Evolutionary conservation across 2,329 filamentous ascomycete genomes (phyloP).

Genomic region (Lecanosticta acicola): DNA sequence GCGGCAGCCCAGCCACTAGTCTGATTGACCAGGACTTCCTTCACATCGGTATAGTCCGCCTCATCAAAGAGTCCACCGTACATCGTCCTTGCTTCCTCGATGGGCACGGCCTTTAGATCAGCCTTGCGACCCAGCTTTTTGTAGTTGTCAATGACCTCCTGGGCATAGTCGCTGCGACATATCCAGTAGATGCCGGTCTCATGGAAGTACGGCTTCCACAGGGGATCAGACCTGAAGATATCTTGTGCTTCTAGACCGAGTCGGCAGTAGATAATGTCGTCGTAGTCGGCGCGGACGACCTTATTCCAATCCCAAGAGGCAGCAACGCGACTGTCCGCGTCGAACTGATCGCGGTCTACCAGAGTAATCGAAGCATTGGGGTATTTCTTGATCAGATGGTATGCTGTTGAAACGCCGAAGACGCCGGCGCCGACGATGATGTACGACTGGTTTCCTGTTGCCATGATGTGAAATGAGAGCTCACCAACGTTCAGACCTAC

Average conservation of each 20-base stretch:
- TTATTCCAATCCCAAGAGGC: slow-evolving; percentile 72
- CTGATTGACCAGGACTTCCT: slow-evolving; percentile 56
- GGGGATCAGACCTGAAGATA: slow-evolving; percentile 53
- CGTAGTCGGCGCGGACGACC: slow-evolving; percentile 64
- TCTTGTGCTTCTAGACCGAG: slow-evolving; percentile 62
- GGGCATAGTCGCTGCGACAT: slow-evolving; percentile 43
- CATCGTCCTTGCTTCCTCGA: slow-evolving; percentile 50
- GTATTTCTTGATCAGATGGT: slow-evolving; percentile 37
- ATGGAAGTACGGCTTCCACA: slow-evolving; percentile 51
- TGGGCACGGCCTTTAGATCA: slow-evolving; percentile 43
- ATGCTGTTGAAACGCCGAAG: slow-evolving; percentile 57
- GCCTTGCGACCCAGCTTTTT: slow-evolving; percentile 45
- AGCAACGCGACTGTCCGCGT: slow-evolving; percentile 39
- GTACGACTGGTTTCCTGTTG: slow-evolving; percentile 20
- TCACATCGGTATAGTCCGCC: slow-evolving; percentile 55
- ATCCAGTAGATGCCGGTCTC: slow-evolving; percentile 49
- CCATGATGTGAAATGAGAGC: slow-evolving; percentile 1
- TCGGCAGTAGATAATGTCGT: slow-evolving; percentile 57
- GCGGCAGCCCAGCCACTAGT: slow-evolving; percentile 60
- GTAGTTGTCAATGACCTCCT: slow-evolving; percentile 47
- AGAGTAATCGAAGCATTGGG: slow-evolving; percentile 38
- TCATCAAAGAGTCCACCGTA: slow-evolving; percentile 56
- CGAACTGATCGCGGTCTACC: slow-evolving; percentile 35
- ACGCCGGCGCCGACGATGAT: slow-evolving; percentile 34
- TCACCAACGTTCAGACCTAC: not conserved